Base-by-base conservation (phyloP, 176 grass and related monocot species). In the Oryza glumipatula region DNA sequence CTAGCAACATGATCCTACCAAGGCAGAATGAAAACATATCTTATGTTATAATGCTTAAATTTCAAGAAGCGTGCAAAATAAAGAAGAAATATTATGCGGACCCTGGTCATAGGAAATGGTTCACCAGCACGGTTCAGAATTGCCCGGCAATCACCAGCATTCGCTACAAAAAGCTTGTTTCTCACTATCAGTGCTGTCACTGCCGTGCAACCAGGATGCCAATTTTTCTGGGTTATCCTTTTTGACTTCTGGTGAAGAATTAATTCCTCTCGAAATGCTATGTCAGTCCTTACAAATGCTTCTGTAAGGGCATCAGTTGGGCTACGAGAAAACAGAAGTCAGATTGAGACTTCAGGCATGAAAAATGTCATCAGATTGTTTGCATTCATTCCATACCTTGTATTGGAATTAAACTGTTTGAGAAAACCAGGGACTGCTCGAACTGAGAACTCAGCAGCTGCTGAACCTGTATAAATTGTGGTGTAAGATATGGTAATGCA, bases 111-210 rank as follows among this genome's bases (percentile, higher is more conserved):
- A 8, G 78, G 89, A 95, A 95, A 89, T 77, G 93, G 96, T 79
- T 86, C 79, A 69, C 96, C 93, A 81, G 77, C 49, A 88, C 91
- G 91, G 74, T 70, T 92, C 67, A 98, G 67, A 77, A 98, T 90
- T 89, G 93, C 91, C 61, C 96, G 96, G 22, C 96, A 98, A 80
- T 98, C 96, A 72, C 96, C 96, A 89, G 93, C 96, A 90, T 98
- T 98, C 81, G 96, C 96, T 78, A 98, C 93, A 70, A 88, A 98
- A 88, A 95, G 91, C 15, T 89, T 95, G 78, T 98, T 95, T 80
- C 80, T 88, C n/a, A 94, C 77, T 72, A 95, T 77, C 63, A 98
- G 22, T 67, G 93, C 91, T 68, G 93, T 88, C 74, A 95, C 76
- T 74, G 93, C 93, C 4, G 96, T 95, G 85, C 96, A 98, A 48